These are phyloP conservation scores for Ogataea corticis DNA, from an alignment of 805 yeast species.

Conservation along the genomic window DNA sequence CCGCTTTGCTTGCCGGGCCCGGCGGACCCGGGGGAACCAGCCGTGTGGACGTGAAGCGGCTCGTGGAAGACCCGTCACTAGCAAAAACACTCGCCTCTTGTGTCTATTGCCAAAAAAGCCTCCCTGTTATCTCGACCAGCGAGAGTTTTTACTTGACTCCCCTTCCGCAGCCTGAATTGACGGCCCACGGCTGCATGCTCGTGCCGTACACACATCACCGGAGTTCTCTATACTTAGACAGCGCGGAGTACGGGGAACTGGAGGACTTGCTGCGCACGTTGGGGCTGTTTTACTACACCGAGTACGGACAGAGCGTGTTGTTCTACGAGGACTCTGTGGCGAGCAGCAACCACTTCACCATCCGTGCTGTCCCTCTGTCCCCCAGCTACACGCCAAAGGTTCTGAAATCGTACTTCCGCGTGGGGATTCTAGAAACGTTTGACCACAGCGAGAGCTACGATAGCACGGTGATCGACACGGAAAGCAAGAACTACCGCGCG, in stretches of 20 bases:
- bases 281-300: constrained; percentile 39
- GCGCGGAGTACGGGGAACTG: constrained; percentile 47
- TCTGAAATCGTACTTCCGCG: constrained; percentile 43
- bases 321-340: constrained; percentile 47
- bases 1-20: constrained; percentile 38
- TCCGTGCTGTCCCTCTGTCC: constrained; percentile 47
- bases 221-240: constrained; percentile 42
- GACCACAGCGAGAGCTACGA: constrained; percentile 43
- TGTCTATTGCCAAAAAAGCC: constrained; percentile 36
- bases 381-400: constrained; percentile 25
- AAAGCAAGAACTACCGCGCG: constrained; percentile 24
- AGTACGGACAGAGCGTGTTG: constrained; percentile 36
- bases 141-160: constrained; percentile 39
- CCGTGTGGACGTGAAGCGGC: constrained; percentile 18
- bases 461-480: constrained; percentile 40
- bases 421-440: constrained; percentile 39
- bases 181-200: constrained; percentile 37
- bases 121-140: constrained; percentile 35
- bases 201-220: constrained; percentile 42
- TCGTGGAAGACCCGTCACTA: constrained; percentile 29
- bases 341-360: constrained; percentile 38
- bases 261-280: constrained; percentile 42
- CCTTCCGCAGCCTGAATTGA: constrained; percentile 43
- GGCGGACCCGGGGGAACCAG: constrained; percentile 34
- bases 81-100: constrained; percentile 37